phyloP scores from a whole-genome alignment of 345 rosid genomes.

The Kernera saxatilis region DNA sequence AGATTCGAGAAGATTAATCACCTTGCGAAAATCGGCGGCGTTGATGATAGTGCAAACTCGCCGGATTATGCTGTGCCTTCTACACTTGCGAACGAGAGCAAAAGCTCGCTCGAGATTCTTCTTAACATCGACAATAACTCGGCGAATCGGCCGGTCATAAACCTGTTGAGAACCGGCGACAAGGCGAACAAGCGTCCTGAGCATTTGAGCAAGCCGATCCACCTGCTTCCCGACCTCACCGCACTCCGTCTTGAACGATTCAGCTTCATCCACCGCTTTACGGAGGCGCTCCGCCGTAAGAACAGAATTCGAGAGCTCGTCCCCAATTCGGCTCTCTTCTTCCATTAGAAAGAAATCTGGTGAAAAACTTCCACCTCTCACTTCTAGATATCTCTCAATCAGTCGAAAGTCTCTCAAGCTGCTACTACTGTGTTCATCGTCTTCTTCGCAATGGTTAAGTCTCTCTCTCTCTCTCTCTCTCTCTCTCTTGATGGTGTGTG shows the following conservation, averaged over 20 bases:
- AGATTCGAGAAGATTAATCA: constrained; percentile 52
- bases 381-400: background rate
- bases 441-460: constrained; percentile 7
- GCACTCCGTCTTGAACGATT: constrained; percentile 56
- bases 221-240: constrained; percentile 49
- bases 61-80: constrained; percentile 55
- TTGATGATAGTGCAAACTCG: constrained; percentile 59
- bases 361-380: background rate
- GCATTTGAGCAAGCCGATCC: constrained; percentile 61
- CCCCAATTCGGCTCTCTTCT: constrained; percentile 55
- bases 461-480: background rate
- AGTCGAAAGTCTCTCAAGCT: background rate
- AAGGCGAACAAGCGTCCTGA: constrained; percentile 50
- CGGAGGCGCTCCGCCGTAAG: constrained; percentile 58
- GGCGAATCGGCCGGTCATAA: constrained; percentile 81
- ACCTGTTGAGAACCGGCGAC: constrained; percentile 41
- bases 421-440: background rate
- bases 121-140: constrained; percentile 53
- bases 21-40: constrained; percentile 73
- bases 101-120: constrained; percentile 58
- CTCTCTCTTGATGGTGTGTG: background rate
- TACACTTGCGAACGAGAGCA: constrained; percentile 63
- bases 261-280: constrained; percentile 52
- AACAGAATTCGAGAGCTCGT: constrained; percentile 45
- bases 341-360: constrained; percentile 22